Conservation (phyloP, 2,329 filamentous ascomycete genomes). For the Epichloe brachyelytri region DNA sequence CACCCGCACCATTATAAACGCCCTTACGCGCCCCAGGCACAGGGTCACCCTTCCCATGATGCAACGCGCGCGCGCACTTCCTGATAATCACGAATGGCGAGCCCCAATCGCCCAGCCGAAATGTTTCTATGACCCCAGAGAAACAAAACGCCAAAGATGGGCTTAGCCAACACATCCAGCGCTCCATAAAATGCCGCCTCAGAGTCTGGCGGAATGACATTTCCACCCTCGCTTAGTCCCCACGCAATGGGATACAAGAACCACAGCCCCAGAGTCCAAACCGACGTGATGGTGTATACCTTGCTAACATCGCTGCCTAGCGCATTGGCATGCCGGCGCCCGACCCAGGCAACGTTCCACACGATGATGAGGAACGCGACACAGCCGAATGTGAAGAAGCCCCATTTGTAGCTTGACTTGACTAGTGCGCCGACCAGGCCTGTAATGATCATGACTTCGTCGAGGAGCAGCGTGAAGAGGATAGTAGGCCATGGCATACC, state of each 20-base stretch:
- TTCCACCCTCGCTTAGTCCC: conserved; percentile 39
- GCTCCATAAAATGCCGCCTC: conserved; percentile 58
- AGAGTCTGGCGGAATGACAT: conserved; percentile 44
- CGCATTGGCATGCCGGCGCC: conserved; percentile 34
- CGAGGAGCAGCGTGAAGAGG: conserved; percentile 1
- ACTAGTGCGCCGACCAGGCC: not conserved
- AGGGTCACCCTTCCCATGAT: not conserved
- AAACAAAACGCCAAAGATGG: conserved; percentile 46
- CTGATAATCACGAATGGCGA: conserved; percentile 22
- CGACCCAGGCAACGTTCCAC: conserved; percentile 22
- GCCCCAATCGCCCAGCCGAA: conserved; percentile 41
- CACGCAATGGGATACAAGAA: conserved; percentile 44
- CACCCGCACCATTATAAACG: not conserved
- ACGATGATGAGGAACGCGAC: conserved; percentile 22
- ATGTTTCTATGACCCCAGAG: conserved; percentile 52
- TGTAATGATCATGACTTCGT: not conserved
- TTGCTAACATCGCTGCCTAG: conserved; percentile 40
- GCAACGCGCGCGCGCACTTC: conserved; percentile 17
- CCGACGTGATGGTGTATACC: conserved; percentile 28
- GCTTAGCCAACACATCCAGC: conserved; percentile 52
- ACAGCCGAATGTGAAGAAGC: conserved; percentile 39
- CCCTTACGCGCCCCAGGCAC: too few relatives aligned
- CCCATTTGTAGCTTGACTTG: conserved; percentile 39
- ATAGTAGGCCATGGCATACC: not conserved
- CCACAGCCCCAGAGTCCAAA: conserved; percentile 25